Conservation (phyloP, 2,329 filamentous ascomycete genomes). For the Erysiphe pulchra region DNA sequence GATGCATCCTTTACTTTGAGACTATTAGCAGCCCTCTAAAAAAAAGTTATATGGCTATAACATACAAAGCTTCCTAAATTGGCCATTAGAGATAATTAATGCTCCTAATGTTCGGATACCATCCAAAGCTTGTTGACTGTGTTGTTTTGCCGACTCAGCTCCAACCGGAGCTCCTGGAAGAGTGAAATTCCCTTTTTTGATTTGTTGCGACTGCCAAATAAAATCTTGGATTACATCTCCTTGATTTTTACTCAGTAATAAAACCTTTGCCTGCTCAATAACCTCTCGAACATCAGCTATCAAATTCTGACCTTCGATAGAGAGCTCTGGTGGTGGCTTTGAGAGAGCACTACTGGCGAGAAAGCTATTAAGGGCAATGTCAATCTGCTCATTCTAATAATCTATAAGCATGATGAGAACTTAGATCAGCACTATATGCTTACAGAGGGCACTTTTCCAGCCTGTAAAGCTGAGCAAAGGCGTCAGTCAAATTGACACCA, state of each 20-base stretch:
- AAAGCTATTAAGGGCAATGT: conserved; percentile 77
- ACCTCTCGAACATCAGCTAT: conserved; percentile 55
- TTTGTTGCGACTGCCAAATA: conserved; percentile 72
- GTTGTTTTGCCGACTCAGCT: conserved; percentile 55
- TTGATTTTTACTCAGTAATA: conserved; percentile 81
- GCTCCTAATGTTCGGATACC: conserved; percentile 73
- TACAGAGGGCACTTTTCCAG: conserved; percentile 64
- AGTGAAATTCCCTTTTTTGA: conserved; percentile 34
- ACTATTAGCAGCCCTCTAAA: not conserved
- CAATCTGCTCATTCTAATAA: conserved; percentile 42
- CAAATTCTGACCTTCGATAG: conserved; percentile 54
- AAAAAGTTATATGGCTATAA: not conserved
- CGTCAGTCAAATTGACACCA: not conserved
- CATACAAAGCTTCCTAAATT: conserved; percentile 19
- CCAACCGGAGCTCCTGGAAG: conserved; percentile 40
- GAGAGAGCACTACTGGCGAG: conserved; percentile 44
- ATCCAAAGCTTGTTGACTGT: conserved; percentile 60
- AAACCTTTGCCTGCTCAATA: conserved; percentile 57
- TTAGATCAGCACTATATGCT: conserved; percentile 1
- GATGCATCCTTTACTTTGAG: conserved; percentile 45
- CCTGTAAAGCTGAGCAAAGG: conserved; percentile 38
- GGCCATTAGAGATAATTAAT: conserved; percentile 79
- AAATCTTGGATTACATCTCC: conserved; percentile 91
- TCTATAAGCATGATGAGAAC: not conserved
- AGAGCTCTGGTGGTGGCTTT: conserved; percentile 51